Base-by-base conservation (phyloP, 192 early-diverging fungal genomes). In the Diversispora epigaea region DNA sequence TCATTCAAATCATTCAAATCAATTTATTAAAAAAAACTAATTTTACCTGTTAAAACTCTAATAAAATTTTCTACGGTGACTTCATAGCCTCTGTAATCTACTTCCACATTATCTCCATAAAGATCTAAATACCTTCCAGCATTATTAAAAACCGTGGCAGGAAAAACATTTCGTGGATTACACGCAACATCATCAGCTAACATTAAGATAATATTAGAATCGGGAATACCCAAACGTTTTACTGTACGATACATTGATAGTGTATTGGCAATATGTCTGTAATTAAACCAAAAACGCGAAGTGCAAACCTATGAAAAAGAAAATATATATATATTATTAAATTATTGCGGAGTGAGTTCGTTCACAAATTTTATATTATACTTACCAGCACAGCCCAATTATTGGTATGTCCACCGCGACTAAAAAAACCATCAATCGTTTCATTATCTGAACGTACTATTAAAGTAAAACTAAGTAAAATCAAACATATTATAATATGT, bases 201-300 rank as follows among this genome's bases (percentile, higher is more conserved):
- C 96, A 99, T 98, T n/a, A 99, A 89, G 58, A 99, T 95, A 77
- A 99, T 98, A 83, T 97, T 95, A 9, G 93, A 95, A 81, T 99
- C 98, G 0, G 98, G 98, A 72, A 99, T 99, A 25, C 98, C 98
- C 40, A 99, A 87, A 32, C 96, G 89, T 76, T 99, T 97, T 39
- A 99, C 95, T 8, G 96, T 97, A n/a, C 94, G 90, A 83, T 99
- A 99, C 85, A 99, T 96, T 19, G 96, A 96, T 32, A 99, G 85
- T 9, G 96, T 95, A 79, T 99, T 99, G 78, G 98, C 96, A 62
- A 97, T 96, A 82, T 99, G 98, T 14, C 96, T 84, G 82, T 99
- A 99, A 83, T 99, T 99, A 87, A 99, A 98, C 98, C 98, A 99
- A 82, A 97, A 99, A 8, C 98, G 89, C 12, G 98, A 99, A 3